Evolutionary conservation across 441 rosid genomes (phyloP), one percentile per base, ranked within the genome.

Genomic region (Hypseocharis bilobata): DNA sequence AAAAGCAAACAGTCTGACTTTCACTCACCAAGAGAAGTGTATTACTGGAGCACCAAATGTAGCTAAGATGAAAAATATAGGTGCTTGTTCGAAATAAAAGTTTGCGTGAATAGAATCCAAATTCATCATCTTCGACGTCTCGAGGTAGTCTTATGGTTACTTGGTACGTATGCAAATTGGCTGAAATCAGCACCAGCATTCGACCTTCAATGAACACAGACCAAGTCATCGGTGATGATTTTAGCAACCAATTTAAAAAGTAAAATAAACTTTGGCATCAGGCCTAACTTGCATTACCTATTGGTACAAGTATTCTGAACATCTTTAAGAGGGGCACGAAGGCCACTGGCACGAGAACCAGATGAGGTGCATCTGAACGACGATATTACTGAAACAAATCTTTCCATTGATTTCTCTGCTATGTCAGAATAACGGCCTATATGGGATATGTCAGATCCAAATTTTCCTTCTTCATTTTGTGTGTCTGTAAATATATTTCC

Each of bases 311-410:
- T 75, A 67, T 79, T 88, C 65, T 54, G 77, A 66, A 89, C 66
- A 67, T 88, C 88, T 78, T 78, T 93, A 10, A 90, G 62, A 71
- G 96, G 98, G 29, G 96, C 88, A 49, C 88, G 89, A 6, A 93
- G 95, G 74, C 96, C 96, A 20, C 98, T 93, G 44, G 90, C 98
- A 63, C 88, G 85, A 69, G 96, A 86, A 68, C 95, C 93, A 45
- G 88, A 66, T 57, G 86, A 74, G 17, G 81, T 70, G 69, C 45
- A 85, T 63, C 79, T 77, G 64, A 85, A 88, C 20, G 94, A 85
- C 17, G 86, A 86, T 70, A 90, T 81, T 59, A 80, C 86, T 0
- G 92, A 84, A 52, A 87, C 88, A 64, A 86, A 85, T 40, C 54
- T 83, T 73, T 85, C 95, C 71, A 90, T 76, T 49, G 96, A 90